Conservation (phyloP, 306 rosid genomes). For the Rubus parviflorus region DNA sequence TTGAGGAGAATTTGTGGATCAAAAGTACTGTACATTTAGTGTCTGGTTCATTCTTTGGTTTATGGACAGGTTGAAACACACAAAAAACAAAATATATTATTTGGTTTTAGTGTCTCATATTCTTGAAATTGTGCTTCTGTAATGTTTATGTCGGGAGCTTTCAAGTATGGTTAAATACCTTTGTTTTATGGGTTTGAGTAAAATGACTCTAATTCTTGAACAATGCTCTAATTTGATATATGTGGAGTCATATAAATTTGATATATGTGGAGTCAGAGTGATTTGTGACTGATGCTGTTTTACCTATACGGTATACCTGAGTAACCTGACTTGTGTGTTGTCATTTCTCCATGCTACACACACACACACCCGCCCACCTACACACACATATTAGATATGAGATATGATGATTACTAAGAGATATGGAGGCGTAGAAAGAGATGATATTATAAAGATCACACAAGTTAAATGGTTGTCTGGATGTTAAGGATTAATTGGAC, state of each 20-base stretch:
- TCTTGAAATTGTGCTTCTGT: not conserved
- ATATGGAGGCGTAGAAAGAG: not conserved
- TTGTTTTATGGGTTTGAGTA: constrained; percentile 11
- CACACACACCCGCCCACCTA: no score
- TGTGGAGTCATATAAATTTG: no score
- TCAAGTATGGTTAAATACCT: not conserved
- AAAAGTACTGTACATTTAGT: not conserved
- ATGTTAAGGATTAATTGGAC: not conserved
- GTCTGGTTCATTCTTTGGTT: constrained; percentile 19
- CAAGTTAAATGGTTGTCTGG: not conserved
- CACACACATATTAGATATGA: not conserved
- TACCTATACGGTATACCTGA: no score
- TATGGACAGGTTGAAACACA: constrained; percentile 26
- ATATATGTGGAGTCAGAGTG: no score
- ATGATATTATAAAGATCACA: not conserved
- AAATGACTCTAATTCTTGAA: not conserved
- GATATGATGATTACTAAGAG: constrained; percentile 5
- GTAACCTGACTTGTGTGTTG: no score
- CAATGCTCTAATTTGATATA: no score
- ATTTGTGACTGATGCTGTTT: no score
- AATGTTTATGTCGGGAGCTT: not conserved
- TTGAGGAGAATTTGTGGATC: not conserved
- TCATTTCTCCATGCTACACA: not conserved
- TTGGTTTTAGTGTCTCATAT: not conserved
- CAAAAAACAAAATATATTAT: no score